phyloP scores from a whole-genome alignment of 139 green algal species.

The Tetradesmus obliquus region DNA sequence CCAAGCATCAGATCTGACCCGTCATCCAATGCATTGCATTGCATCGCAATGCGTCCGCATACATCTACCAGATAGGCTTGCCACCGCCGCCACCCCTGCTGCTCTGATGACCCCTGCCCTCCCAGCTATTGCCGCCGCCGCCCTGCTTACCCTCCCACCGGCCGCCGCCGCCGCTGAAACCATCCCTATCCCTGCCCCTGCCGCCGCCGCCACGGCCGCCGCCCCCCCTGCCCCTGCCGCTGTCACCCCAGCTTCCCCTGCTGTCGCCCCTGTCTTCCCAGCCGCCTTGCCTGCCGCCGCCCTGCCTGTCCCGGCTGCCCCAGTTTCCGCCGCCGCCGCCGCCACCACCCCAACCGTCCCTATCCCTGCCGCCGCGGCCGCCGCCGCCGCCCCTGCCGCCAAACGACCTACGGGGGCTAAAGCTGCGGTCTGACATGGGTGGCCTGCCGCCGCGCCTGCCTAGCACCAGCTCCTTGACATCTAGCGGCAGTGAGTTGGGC shows the following conservation, averaged over 20 bases:
- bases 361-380: background rate
- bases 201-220: constrained; percentile 16
- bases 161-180: background rate
- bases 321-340: constrained; percentile 4
- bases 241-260: background rate
- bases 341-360: constrained; percentile 11
- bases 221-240: constrained; percentile 15
- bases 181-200: background rate
- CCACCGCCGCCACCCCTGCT: background rate
- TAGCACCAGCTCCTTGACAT: constrained; percentile 50
- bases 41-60: background rate
- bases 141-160: background rate
- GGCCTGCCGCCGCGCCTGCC: constrained; percentile 18
- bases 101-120: background rate
- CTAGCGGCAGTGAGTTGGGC: constrained; percentile 54
- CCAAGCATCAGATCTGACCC: background rate
- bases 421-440: constrained; percentile 11
- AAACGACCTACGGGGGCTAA: background rate
- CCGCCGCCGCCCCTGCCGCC: background rate
- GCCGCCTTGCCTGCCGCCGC: background rate
- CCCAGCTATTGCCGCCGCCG: background rate
- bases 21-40: background rate
- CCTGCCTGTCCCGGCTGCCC: constrained; percentile 27
- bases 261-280: constrained; percentile 1
- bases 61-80: constrained; percentile 1